Evolutionary conservation across 768 basidiomycete genomes (phyloP).

Genomic region (Chalciporus sphaerocephalus): DNA sequence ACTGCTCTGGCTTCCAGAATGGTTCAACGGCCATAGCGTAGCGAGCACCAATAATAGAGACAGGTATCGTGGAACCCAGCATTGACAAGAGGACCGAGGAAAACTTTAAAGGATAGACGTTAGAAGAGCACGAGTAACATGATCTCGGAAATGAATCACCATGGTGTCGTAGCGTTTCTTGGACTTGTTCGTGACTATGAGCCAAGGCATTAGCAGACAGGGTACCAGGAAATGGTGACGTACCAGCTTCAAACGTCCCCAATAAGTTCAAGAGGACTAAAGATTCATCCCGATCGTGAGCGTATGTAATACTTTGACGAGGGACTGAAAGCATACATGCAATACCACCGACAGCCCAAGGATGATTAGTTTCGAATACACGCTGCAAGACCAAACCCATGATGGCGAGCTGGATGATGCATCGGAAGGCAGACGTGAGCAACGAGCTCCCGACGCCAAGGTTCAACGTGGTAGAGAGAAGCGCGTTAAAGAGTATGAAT

Average conservation of each 20-base stretch:
- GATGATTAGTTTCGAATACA: slow-evolving; percentile 72
- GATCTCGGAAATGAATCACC: slow-evolving; percentile 38
- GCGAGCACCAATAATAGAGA: slow-evolving; percentile 69
- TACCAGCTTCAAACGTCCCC: slow-evolving; percentile 75
- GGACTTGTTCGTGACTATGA: slow-evolving; percentile 71
- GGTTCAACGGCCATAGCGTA: slow-evolving; percentile 74
- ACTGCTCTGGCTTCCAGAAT: slow-evolving; percentile 83
- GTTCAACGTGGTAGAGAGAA: slow-evolving; percentile 57
- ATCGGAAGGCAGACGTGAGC: slow-evolving; percentile 65
- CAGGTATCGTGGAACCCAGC: slow-evolving; percentile 72
- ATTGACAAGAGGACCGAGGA: slow-evolving; percentile 61
- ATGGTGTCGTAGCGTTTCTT: slow-evolving; percentile 69
- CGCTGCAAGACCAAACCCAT: slow-evolving; percentile 66
- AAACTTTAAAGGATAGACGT: slow-evolving; percentile 40
- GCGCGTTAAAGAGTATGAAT: slow-evolving; percentile 71
- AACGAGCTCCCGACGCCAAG: slow-evolving; percentile 69
- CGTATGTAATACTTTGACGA: not conserved
- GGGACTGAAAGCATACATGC: slow-evolving; percentile 47
- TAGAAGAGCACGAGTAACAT: not conserved
- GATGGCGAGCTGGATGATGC: slow-evolving; percentile 71
- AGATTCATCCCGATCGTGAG: not conserved
- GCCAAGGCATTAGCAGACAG: not conserved
- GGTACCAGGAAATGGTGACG: slow-evolving; percentile 16
- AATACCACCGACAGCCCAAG: slow-evolving; percentile 72
- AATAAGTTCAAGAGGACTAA: slow-evolving; percentile 67